Base-by-base conservation (phyloP, 768 basidiomycete genomes). In the Phanerochaete carnosa region DNA sequence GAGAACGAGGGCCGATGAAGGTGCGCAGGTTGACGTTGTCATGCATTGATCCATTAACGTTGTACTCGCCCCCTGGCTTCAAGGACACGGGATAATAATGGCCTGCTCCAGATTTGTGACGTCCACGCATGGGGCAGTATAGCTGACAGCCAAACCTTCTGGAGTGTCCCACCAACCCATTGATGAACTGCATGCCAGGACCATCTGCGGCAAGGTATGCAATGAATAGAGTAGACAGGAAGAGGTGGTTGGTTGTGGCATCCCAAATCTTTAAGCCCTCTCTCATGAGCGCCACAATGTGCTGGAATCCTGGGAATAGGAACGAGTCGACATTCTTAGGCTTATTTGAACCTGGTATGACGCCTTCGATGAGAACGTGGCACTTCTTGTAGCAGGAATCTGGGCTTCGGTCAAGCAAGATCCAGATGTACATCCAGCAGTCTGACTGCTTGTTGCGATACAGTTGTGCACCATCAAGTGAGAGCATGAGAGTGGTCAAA, bases 11-110 rank as follows among this genome's bases (percentile, higher is more conserved):
- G 6, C 25, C 1, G 57, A 49, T 22, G 1, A 26, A 2, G 22
- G 25, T n/a, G 8, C 16, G 25, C 12, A 73, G 47, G 19, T 73
- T 54, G 2, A 77, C 53, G 43, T 79, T 73, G 1, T 29, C 7
- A 56, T 77, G 76, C 53, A 67, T 51, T 26, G 66, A 73, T 0
- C 72, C 74, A 0, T 28, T 16, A 0, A 73, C 55, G 13, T 13
- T 22, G 33, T 67, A 73, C 33, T 59, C n/a, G n/a, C n/a, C 25
- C 16, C 32, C 8, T 0, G 77, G 77, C 12, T 64, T 62, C 0
- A 71, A 54, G 4, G 64, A 58, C 0, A 64, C 76, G 0, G 76
- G 73, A 60, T 76, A 80, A 46, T 80, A 79, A n/a, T 66, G 68
- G 0, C 59, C 25, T 0, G 54, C 1, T 0, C 64, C 60, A 0